A percentile compares a stretch with the other conserved stretches of the same genome.
phyloP scores from a whole-genome alignment of 768 basidiomycete genomes.

The Lentinus brumalis region DNA sequence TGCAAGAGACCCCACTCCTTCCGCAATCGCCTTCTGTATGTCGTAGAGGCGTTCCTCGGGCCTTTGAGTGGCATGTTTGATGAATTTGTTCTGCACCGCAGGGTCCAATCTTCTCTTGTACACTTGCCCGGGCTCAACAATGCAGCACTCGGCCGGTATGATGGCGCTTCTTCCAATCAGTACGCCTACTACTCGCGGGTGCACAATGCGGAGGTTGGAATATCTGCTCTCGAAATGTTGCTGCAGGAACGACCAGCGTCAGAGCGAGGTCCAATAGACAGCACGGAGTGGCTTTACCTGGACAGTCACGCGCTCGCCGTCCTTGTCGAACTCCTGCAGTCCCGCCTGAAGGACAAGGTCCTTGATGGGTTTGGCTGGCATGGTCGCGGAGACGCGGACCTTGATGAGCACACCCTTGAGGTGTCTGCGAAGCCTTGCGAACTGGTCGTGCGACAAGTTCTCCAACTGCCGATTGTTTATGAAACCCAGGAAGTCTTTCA shows the following conservation, averaged over 20 bases:
- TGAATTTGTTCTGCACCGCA: neutral
- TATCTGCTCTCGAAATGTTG: neutral
- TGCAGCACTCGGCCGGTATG: neutral
- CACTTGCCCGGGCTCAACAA: neutral
- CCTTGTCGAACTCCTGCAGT: neutral
- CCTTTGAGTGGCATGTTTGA: neutral
- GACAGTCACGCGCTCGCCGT: neutral
- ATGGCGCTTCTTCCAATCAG: neutral
- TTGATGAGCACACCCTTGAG: neutral
- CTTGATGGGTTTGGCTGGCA: neutral
- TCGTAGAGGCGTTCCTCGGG: neutral
- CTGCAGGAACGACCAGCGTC: neutral
- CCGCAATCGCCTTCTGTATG: neutral
- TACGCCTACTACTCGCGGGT: neutral
- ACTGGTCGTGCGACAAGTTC: neutral
- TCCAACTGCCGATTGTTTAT: neutral
- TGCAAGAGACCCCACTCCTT: neutral
- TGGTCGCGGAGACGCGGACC: neutral
- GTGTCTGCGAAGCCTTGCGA: neutral
- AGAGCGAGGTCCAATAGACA: neutral
- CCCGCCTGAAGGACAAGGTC: neutral
- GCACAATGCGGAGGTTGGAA: neutral
- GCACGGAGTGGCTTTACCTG: neutral
- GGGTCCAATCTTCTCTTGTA: neutral
- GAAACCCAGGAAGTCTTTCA: neutral